Evolutionary conservation across 345 rosid species (phyloP).

Genomic region (Cardiospermum halicacabum): DNA sequence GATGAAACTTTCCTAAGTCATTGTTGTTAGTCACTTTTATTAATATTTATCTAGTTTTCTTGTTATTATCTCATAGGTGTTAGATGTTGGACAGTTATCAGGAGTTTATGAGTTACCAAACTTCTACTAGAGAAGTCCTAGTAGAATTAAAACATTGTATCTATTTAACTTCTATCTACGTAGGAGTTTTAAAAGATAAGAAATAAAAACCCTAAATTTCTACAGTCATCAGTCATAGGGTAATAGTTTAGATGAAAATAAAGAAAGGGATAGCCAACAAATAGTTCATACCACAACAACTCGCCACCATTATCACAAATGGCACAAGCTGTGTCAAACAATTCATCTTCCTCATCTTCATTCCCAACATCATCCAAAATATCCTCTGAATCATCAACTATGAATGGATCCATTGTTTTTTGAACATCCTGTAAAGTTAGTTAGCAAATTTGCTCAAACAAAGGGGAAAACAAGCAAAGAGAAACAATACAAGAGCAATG

Average conservation of each 20-base stretch:
- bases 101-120: too few species aligned
- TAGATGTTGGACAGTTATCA: too few species aligned
- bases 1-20: too few species aligned
- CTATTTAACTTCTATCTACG: too few species aligned
- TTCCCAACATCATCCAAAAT: constrained; percentile 30
- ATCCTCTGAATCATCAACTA: constrained; percentile 54
- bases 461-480: background rate
- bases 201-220: too few species aligned
- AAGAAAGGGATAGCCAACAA: background rate
- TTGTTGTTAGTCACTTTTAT: too few species aligned
- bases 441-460: constrained; percentile 12
- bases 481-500: background rate
- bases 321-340: constrained; percentile 75
- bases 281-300: constrained; percentile 53
- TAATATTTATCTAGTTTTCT: too few species aligned
- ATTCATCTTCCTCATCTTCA: constrained; percentile 44
- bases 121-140: too few species aligned
- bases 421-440: constrained; percentile 39
- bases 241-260: background rate
- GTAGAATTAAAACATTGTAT: too few species aligned
- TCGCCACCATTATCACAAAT: constrained; percentile 88
- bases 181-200: too few species aligned
- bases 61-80: too few species aligned
- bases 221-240: background rate
- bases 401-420: constrained; percentile 35